Percentiles rank a stretch among this genome's conserved stretches.
These are phyloP conservation scores for Sanghuangporus sanghuang DNA, from an alignment of 1,284 basidiomycete genomes.

Conservation along the genomic window DNA sequence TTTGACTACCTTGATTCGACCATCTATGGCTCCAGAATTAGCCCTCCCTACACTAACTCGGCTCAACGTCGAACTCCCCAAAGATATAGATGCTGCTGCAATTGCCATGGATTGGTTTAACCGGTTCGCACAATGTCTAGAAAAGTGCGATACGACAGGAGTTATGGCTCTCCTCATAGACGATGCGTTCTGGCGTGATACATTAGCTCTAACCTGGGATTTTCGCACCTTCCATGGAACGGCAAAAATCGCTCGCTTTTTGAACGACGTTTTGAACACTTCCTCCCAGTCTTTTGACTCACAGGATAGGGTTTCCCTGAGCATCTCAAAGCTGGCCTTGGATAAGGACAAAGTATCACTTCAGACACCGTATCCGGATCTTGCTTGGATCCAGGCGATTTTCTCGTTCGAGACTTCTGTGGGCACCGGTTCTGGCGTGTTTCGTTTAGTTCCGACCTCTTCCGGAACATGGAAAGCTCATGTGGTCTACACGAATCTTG, in stretches of 20 bases:
- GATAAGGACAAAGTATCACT: constrained; percentile 13
- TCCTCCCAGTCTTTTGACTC: neutral
- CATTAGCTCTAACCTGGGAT: constrained; percentile 28
- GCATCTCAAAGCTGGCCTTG: constrained; percentile 2
- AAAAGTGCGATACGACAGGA: constrained; percentile 4
- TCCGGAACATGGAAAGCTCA: constrained; percentile 53
- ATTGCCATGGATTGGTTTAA: constrained; percentile 11
- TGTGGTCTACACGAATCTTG: constrained; percentile 53
- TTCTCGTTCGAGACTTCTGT: constrained; percentile 29
- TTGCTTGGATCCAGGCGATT: constrained; percentile 30
- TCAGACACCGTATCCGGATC: constrained; percentile 27
- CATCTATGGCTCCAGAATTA: neutral
- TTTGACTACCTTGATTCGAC: too few species aligned
- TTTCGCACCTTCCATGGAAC: constrained; percentile 31
- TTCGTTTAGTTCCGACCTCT: constrained; percentile 27
- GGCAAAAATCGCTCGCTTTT: constrained; percentile 20
- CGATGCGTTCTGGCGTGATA: constrained; percentile 29
- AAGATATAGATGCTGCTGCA: constrained; percentile 2
- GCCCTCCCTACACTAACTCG: constrained; percentile 9
- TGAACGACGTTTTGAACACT: constrained; percentile 21
- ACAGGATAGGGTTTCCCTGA: neutral
- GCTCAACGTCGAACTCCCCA: constrained; percentile 4
- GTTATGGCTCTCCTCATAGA: constrained; percentile 17
- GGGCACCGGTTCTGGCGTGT: constrained; percentile 29
- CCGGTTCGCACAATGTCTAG: constrained; percentile 3